phyloP scores from a whole-genome alignment of 305 asterid species.

The Rubia peregrina region DNA sequence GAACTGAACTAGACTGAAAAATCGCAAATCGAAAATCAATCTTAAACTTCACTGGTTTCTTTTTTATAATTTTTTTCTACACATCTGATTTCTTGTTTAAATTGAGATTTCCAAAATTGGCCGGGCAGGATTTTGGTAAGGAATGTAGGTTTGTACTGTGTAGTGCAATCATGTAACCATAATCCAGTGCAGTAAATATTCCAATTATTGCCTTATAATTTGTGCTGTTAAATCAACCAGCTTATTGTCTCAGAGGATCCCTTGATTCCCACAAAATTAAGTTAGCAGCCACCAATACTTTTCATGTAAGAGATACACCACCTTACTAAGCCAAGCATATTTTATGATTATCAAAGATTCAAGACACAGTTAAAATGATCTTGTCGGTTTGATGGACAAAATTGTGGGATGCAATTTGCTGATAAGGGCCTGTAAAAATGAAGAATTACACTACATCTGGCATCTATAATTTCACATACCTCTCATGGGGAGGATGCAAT shows the following conservation, averaged over 20 bases:
- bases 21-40: not conserved
- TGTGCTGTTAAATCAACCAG: slow-evolving; percentile 4
- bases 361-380: not conserved
- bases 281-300: not conserved
- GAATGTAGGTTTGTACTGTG: not conserved
- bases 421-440: not conserved
- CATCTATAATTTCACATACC: not conserved
- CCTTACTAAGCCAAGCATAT: not conserved
- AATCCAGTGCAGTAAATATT: not conserved
- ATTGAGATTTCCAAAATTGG: not conserved
- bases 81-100: not conserved
- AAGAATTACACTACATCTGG: not conserved
- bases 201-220: not conserved
- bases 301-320: not conserved
- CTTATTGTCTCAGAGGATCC: not conserved
- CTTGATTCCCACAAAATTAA: not conserved
- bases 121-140: not conserved
- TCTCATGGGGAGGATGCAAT: not conserved
- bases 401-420: not conserved
- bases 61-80: no score
- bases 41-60: no score
- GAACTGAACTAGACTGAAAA: no score
- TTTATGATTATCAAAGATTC: not conserved
- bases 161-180: not conserved
- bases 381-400: not conserved